Base-by-base conservation (phyloP, 2,329 filamentous ascomycete species). In the Rugonectria rugulosa region DNA sequence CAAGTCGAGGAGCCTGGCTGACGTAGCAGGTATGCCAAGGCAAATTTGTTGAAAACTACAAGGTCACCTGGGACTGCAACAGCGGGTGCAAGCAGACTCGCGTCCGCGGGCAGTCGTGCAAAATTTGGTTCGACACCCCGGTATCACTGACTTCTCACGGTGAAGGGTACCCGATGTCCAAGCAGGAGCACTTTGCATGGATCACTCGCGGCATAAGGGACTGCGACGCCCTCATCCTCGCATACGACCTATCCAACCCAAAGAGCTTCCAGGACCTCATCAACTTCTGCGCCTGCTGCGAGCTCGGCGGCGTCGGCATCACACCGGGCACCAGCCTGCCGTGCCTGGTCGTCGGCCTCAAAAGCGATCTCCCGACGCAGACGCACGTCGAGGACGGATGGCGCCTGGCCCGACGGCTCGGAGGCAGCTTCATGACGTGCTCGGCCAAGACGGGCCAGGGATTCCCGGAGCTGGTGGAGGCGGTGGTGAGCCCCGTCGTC, bases 261-360 rank as follows among this genome's bases (percentile, higher is more conserved):
- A 43, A 29, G 26, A 62, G 51, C 37, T 60, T 62, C 27, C 51
- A 53, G 29, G 38, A 34, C 1, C 57, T 62, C 23, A 59, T 58
- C 42, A 50, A 62, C 17, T 62, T 62, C 41, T 62, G 59, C 50
- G 42, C 52, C 17, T 57, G 54, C 9, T 60, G 57, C 31, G 60
- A 60, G 19, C 44, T 56, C 4, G 57, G 55, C 23, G 53, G 54
- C 23, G 51, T 60, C 6, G 36, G 46, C 15, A 53, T 62, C 23
- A 57, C 53, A 0, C 59, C 59, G 4, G 57, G 59, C 2, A 44
- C 20, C 20, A 56, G 44, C n/a, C 54, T 62, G 3, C 60, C 60
- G 29, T 58, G 57, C 21, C 32, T 62, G 19, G 38, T 60, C 7
- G 54, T 62, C 24, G 60, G 60, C 19, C 51, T 53, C 34, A 62